Base-by-base conservation (phyloP, 805 yeast species). In the Osmozyma mogii region DNA sequence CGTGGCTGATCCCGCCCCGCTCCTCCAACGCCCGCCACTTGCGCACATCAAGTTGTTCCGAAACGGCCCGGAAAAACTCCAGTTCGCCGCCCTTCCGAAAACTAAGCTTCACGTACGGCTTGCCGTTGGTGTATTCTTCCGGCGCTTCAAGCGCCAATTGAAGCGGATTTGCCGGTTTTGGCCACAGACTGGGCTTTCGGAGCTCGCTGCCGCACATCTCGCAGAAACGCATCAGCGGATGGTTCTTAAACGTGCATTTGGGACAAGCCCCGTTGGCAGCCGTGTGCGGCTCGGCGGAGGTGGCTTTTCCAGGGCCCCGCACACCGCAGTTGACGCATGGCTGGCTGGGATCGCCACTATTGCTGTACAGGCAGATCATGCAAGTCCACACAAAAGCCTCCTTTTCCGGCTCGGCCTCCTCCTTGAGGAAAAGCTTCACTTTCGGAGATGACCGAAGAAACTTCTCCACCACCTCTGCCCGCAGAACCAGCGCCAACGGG, bases 391-490 rank as follows among this genome's bases (percentile, higher is more conserved):
- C 7, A 22, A 13, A 3, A 15, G 22, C 16, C 6, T 6, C 28
- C 7, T 8, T 9, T 15, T 11, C 20, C 12, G 27, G 15, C 13
- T 6, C 24, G 9, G 17, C 15, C 15, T 30, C 22, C 17, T 14
- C 40, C 24, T 38, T 38, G 9, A 58, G 15, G 30, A 35, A 56
- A 9, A 56, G 31, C 38, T 58, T 72, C n/a, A 88, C 64, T 44
- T 87, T 84, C 1, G 96, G 85, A 9, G 92, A 81, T 4, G 87
- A 71, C 38, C 78, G 73, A 28, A 89, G 51, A 45, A 88, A 84
- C 11, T 84, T 73, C 9, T 61, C 62, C 13, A 66, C 27, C 35
- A 39, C 57, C 11, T 66, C 75, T 0, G 66, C 37, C 0, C 47
- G 37, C 2, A 45, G 49, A 4, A 78, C 52, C 27, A 61, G 65